Conservation (phyloP, 331 rosid genomes). For the Pyracantha coccinea region DNA sequence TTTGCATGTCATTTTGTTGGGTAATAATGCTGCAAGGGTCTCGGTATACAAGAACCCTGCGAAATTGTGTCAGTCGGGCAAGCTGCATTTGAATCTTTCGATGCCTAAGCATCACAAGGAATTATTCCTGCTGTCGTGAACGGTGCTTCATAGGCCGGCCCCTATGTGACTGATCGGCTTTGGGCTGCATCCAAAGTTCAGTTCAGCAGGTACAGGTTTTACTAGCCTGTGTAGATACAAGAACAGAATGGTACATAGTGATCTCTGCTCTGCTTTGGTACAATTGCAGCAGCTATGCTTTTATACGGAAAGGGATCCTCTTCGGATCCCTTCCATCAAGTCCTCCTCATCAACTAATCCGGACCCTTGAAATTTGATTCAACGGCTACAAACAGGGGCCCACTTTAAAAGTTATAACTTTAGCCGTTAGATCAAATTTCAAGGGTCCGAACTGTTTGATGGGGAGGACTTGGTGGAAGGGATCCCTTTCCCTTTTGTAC, state of each 20-base stretch:
- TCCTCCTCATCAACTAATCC: too few relatives aligned
- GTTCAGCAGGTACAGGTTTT: background rate
- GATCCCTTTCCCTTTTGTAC: too few relatives aligned
- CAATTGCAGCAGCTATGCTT: background rate
- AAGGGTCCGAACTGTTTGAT: too few relatives aligned
- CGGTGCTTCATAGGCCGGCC: background rate
- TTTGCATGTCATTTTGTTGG: slow-evolving; percentile 49
- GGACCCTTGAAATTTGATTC: too few relatives aligned
- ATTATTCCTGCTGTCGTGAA: slow-evolving; percentile 32
- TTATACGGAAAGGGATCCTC: too few relatives aligned
- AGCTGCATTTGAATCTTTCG: slow-evolving; percentile 56
- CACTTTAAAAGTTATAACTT: too few relatives aligned
- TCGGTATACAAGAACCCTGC: slow-evolving; percentile 59
- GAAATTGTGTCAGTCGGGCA: slow-evolving; percentile 48
- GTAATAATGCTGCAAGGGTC: slow-evolving; percentile 42
- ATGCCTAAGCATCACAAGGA: slow-evolving; percentile 46
- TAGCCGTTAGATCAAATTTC: too few relatives aligned
- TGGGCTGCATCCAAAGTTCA: background rate
- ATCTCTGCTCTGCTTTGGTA: background rate
- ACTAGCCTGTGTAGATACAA: background rate
- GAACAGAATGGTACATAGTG: background rate
- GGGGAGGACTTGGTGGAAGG: too few relatives aligned
- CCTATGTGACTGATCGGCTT: background rate
- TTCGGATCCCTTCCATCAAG: too few relatives aligned
- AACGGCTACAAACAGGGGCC: too few relatives aligned